phyloP scores from a whole-genome alignment of 139 green algal genomes.

The Medakamo hakoo region DNA sequence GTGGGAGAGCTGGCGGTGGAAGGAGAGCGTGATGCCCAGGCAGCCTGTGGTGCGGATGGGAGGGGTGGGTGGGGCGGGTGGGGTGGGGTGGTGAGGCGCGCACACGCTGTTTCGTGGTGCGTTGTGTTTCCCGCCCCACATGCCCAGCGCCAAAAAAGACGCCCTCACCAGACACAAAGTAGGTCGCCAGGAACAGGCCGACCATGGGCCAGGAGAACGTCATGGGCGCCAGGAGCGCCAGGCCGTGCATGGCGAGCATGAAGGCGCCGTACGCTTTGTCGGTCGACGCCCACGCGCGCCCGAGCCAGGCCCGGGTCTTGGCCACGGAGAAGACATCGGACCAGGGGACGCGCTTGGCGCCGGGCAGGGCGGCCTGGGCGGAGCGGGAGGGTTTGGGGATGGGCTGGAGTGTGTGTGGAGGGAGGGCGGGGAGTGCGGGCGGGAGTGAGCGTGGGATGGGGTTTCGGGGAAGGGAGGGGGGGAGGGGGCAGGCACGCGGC shows the following conservation, averaged over 20 bases:
- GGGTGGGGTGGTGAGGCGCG: no score
- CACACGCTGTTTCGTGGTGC: no score
- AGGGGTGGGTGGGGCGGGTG: neutral
- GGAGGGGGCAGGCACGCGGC: slow-evolving; percentile 1
- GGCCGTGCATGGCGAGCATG: slow-evolving; percentile 58
- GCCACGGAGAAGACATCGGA: slow-evolving; percentile 40
- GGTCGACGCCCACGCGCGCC: slow-evolving; percentile 41
- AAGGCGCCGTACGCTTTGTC: slow-evolving; percentile 63
- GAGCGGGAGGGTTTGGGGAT: slow-evolving; percentile 59
- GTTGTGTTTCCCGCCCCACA: no score
- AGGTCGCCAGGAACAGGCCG: slow-evolving; percentile 54
- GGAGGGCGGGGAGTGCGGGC: neutral
- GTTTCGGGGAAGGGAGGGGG: neutral
- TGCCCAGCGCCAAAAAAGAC: no score
- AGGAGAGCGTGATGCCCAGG: slow-evolving; percentile 92
- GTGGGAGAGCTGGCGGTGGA: slow-evolving; percentile 88
- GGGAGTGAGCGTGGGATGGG: neutral
- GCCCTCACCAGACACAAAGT: slow-evolving; percentile 45
- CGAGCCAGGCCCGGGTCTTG: slow-evolving; percentile 31
- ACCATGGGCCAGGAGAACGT: slow-evolving; percentile 72
- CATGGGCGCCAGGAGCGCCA: slow-evolving; percentile 50
- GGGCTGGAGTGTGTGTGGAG: neutral
- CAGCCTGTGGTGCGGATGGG: slow-evolving; percentile 88
- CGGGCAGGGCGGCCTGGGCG: slow-evolving; percentile 34
- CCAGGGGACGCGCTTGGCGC: slow-evolving; percentile 31